Conservation (phyloP, 2,329 filamentous ascomycete species). For the Phialophora expanda region DNA sequence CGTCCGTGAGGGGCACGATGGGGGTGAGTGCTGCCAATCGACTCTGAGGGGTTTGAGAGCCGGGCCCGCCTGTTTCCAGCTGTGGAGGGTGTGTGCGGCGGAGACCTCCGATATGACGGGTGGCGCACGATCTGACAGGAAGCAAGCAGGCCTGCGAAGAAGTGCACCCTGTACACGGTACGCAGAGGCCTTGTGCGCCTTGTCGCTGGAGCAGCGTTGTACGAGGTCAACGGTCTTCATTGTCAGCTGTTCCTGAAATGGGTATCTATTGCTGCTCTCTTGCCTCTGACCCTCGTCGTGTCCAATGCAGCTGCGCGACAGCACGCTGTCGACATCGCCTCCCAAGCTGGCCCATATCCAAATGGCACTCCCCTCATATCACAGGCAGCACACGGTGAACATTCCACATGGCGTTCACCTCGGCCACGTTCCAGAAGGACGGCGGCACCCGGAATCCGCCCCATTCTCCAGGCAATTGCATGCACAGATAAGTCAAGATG, state of each 20-base stretch:
- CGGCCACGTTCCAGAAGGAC: constrained; percentile 27
- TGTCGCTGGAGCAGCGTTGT: background rate
- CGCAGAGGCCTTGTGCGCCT: background rate
- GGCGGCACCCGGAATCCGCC: constrained; percentile 28
- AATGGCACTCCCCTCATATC: background rate
- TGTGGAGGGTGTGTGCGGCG: background rate
- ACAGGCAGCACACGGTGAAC: background rate
- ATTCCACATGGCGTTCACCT: constrained; percentile 23
- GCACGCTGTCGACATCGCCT: background rate
- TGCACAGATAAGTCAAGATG: constrained; percentile 26
- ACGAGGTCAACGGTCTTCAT: background rate
- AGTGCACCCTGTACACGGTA: background rate
- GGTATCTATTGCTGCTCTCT: background rate
- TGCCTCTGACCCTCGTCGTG: background rate
- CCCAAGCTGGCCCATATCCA: background rate
- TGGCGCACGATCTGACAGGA: background rate
- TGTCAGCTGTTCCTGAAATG: background rate
- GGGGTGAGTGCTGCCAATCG: constrained; percentile 4
- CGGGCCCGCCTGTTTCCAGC: background rate
- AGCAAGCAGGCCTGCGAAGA: background rate
- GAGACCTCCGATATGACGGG: constrained; percentile 7
- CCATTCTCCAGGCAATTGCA: constrained; percentile 34
- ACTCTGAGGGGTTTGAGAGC: background rate
- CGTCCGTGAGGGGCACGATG: background rate
- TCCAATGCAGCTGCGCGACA: background rate